Evolutionary conservation across 257 asterid species (phyloP).

Genomic region (Salvia miltiorrhiza): DNA sequence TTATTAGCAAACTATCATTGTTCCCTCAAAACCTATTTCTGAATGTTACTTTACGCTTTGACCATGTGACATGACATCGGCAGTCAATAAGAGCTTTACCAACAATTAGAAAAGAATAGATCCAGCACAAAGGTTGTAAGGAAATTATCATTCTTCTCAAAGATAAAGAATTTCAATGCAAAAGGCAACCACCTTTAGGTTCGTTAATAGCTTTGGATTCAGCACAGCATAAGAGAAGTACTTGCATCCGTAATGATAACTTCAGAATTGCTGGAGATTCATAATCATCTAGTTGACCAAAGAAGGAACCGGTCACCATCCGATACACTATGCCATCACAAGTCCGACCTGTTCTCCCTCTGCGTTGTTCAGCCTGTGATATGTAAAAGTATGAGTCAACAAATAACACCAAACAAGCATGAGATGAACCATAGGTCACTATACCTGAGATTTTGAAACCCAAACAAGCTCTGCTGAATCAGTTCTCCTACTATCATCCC

Average conservation of each 20-base stretch:
- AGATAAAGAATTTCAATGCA: slow-evolving; percentile 1
- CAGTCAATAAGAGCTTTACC: background rate
- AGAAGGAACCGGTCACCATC: slow-evolving; percentile 74
- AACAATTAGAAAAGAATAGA: background rate
- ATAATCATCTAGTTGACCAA: slow-evolving; percentile 59
- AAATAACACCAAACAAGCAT: slow-evolving; percentile 13
- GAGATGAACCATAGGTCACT: slow-evolving; percentile 14
- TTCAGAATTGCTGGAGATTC: slow-evolving; percentile 84
- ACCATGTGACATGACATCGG: background rate
- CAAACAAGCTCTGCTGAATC: slow-evolving; percentile 84
- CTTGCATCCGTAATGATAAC: slow-evolving; percentile 76
- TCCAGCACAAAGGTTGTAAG: background rate
- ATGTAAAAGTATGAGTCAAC: slow-evolving; percentile 11
- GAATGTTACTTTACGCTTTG: background rate
- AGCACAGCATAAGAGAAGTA: slow-evolving; percentile 80
- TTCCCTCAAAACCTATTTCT: background rate
- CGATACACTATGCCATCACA: slow-evolving; percentile 90
- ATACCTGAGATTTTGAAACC: slow-evolving; percentile 98
- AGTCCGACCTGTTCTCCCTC: slow-evolving; percentile 95
- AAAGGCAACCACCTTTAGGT: slow-evolving; percentile 62
- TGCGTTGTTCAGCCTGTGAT: slow-evolving; percentile 88
- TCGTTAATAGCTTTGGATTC: slow-evolving; percentile 89
- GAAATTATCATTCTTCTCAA: background rate
- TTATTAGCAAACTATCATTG: background rate
- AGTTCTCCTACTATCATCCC: slow-evolving; percentile 65